Base-by-base conservation (phyloP, 371 early-diverging fungal genomes). In the Mucor velutinosus region DNA sequence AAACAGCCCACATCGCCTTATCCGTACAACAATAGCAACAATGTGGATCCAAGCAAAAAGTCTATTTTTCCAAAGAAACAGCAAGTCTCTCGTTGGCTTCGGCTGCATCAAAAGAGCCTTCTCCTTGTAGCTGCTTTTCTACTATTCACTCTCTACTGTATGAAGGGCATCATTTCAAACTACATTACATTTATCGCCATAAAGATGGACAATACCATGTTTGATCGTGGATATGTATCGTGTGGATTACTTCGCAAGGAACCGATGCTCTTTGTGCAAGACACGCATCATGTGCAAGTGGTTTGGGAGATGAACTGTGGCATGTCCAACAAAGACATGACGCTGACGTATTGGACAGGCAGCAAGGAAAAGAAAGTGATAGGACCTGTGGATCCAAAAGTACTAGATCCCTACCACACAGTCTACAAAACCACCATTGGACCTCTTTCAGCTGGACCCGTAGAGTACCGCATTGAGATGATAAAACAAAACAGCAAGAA, bases 291-390 rank as follows among this genome's bases (percentile, higher is more conserved):
- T 39, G 75, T 85, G 17, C 79, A 86, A 59, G 80, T 88, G 4
- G 84, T 88, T 15, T 88, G 88, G 88, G 88, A 88, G 47, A 81
- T 83, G 76, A 88, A 86, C 51, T 88, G 88, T 60, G 77, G 75
- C 6, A 74, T 69, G 61, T 57, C 71, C 7, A 49, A 75, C 30
- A 74, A 79, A 15, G 79, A 84, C 21, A 81, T 88, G 84, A 66
- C 49, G 1, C 57, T 87, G 6, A 67, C 69, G 15, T 84, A 71
- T 33, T 65, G 69, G 69, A 30, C 43, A 8, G 41, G 37, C 12
- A 58, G n/a, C 41, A 33, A 62, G 19, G n/a, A 58, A 3, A 39
- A 14, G 7, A 57, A 37, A 29, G 60, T 63, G 7, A 64, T 71
- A 23, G 67, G 56, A 14, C 41, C 73, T n/a, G 67, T 79, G 5